Evolutionary conservation across 345 rosid genomes (phyloP).

Genomic region (Boechera stricta): DNA sequence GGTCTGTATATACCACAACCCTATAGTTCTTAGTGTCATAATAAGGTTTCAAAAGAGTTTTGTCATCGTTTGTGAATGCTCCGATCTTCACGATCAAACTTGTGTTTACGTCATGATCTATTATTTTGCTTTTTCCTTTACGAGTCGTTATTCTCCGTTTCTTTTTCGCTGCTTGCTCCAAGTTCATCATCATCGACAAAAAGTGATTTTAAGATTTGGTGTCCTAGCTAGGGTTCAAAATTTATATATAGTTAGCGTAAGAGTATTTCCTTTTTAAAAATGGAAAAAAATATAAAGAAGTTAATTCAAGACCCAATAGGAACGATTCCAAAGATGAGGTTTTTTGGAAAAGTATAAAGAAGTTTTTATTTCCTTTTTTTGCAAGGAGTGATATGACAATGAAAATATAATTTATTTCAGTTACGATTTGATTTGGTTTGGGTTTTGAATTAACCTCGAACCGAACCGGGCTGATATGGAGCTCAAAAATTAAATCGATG

Average conservation of each 20-base stretch:
- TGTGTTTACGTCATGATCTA: neutral
- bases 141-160: neutral
- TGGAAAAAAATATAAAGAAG: too few relatives aligned
- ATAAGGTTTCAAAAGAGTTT: neutral
- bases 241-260: neutral
- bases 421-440: neutral
- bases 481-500: neutral
- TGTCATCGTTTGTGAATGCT: neutral
- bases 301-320: too few relatives aligned
- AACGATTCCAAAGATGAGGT: too few relatives aligned
- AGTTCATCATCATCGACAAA: neutral
- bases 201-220: neutral
- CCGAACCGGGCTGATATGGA: conserved; percentile 8
- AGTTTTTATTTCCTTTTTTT: neutral
- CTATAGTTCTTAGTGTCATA: neutral
- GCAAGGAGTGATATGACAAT: neutral
- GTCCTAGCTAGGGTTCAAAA: neutral
- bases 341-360: too few relatives aligned
- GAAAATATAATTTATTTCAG: neutral
- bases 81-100: neutral
- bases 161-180: neutral
- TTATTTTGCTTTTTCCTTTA: neutral
- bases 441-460: neutral
- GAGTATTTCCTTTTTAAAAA: neutral
- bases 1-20: conserved; percentile 9